Evolutionary conservation across 2,329 filamentous ascomycete species (phyloP), one percentile per base, ranked within the genome.

Genomic region (Apiospora arundinis): DNA sequence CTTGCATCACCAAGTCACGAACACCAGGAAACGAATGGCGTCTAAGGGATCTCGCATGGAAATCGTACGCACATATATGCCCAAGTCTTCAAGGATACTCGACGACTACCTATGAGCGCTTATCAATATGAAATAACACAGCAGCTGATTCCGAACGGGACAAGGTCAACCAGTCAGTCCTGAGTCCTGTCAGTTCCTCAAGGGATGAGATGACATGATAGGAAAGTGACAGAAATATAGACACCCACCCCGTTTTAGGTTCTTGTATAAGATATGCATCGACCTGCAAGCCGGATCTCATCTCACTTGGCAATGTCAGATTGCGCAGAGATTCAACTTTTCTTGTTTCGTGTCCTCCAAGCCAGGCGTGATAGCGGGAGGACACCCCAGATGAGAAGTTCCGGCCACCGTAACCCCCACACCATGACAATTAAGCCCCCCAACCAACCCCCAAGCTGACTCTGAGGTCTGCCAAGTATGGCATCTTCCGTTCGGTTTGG

Each of bases 321-420:
- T 63, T 63, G 56, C 56, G 56, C 56, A 63, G 56, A 63, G 56
- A 63, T 63, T 40, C 56, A 40, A 63, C 18, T 40, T 63, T 18
- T 48, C 18, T n/a, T 63, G 18, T 63, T 63, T 63, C 32, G 56
- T 63, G 28, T 18, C 32, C 56, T 63, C 32, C 28, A 63, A n/a
- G 7, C n/a, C 56, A 40, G 28, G 56, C 28, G 21, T 63, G 11
- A n/a, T 40, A 63, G 56, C 56, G n/a, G 32, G 32, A 40, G 56
- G 32, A 32, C 5, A 18, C 18, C 40, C 56, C 56, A 40, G 56
- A 40, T 6, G 32, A 18, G 56, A 63, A 40, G 56, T 63, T 63
- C 56, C 40, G 56, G 56, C 16, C 18, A 18, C 56, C 32, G 56
- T 40, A 63, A 40, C 56, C 56, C 56, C 56, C 56, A 63, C 56